Base-by-base conservation (phyloP, 1,284 basidiomycete species). In the Ceratorhiza oryzae-sativae region DNA sequence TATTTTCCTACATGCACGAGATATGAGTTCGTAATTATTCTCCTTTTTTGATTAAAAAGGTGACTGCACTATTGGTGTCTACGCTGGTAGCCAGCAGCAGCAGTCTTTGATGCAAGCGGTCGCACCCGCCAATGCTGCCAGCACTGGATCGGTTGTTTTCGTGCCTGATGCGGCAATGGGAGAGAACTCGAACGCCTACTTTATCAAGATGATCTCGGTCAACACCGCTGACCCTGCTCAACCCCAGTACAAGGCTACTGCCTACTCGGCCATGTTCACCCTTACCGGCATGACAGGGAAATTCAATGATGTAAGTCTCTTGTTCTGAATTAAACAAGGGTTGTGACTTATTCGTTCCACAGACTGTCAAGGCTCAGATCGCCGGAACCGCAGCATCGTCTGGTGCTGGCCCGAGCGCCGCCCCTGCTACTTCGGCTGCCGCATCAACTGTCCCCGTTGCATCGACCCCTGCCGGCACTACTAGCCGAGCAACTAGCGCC, bases 221-320 rank as follows among this genome's bases (percentile, higher is more conserved):
- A 71, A 63, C 23, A 59, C 78, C n/a, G 77, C 77, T 63, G 77
- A 79, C 75, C 63, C 65, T 3, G 41, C 74, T 20, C 74, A 75
- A 10, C 75, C 79, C 39, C 75, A 78, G 46, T 79, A 79, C 72
- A 78, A 76, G 18, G 81, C 83, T 75, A 77, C 80, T 73, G 80
- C 81, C 30, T 84, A 80, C 79, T 82, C 81, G 20, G 80, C 82
- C 25, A 80, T 79, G 71, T 84, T 84, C 76, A 53, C 30, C 13
- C 55, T 77, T 46, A 74, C 58, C 10, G 70, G 71, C 25, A 77
- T 77, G 76, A 74, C 72, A 13, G 77, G 77, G 20, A 61, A 48
- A 5, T 74, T 77, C 61, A 75, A 76, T 59, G 42, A 48, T 34
- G 65, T 68, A 56, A 30, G 49, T 34, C 18, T 20, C 36, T 58